These are phyloP conservation scores for Parachaetomium inaequale DNA, from an alignment of 495 filamentous ascomycete species.

Conservation along the genomic window DNA sequence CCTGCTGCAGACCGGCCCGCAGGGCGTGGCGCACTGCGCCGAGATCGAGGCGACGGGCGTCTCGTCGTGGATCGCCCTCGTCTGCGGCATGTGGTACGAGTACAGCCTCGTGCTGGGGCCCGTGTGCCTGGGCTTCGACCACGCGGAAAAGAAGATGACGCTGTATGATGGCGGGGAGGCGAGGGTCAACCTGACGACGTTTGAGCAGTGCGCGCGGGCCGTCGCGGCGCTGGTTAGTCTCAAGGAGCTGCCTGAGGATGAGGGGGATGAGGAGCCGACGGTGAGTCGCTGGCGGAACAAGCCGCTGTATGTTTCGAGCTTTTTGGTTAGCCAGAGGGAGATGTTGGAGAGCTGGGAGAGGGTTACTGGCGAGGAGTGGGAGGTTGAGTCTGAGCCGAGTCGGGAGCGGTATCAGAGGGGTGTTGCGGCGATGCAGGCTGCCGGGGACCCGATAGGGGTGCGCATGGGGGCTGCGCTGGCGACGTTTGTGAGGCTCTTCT, in stretches of 20 bases:
- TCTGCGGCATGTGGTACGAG: conserved; percentile 48
- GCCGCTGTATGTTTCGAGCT: conserved; percentile 40
- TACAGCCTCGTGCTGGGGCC: conserved; percentile 28
- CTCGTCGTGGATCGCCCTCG: conserved; percentile 35
- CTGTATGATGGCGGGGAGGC: conserved; percentile 36
- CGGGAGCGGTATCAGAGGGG: conserved; percentile 45
- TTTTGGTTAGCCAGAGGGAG: conserved; percentile 44
- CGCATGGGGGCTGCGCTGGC: conserved; percentile 44
- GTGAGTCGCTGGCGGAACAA: conserved; percentile 37
- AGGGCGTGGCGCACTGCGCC: neutral
- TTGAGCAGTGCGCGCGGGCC: conserved; percentile 41
- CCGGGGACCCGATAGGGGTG: conserved; percentile 26
- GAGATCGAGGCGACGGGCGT: conserved; percentile 44
- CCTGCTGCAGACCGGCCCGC: neutral
- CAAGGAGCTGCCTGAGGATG: conserved; percentile 40
- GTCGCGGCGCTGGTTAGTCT: conserved; percentile 37
- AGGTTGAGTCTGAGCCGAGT: conserved; percentile 41
- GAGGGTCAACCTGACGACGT: conserved; percentile 39
- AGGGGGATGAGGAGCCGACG: conserved; percentile 25
- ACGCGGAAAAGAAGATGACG: conserved; percentile 28
- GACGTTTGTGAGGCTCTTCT: conserved; percentile 54
- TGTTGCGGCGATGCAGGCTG: conserved; percentile 27
- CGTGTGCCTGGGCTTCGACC: conserved; percentile 34
- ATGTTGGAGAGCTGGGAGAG: conserved; percentile 49
- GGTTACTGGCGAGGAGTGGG: conserved; percentile 59